These are phyloP conservation scores for Komagataella pseudopastoris DNA, from an alignment of 805 yeast species.

Conservation along the genomic window DNA sequence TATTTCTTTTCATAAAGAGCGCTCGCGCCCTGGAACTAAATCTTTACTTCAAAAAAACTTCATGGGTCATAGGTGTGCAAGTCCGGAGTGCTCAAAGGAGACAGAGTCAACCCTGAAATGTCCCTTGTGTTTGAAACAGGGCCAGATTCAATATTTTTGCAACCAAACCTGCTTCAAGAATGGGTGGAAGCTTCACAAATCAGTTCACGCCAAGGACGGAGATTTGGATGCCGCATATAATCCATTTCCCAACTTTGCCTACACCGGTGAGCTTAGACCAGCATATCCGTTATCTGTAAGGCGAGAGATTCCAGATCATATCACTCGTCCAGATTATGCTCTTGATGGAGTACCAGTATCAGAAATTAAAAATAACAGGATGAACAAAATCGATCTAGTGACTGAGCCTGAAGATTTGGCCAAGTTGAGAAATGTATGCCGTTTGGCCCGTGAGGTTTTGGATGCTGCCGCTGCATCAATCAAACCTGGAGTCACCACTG, in stretches of 20 bases:
- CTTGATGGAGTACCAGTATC: slow-evolving; percentile 61
- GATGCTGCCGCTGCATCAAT: slow-evolving; percentile 79
- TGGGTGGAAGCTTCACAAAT: slow-evolving; percentile 62
- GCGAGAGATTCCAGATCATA: slow-evolving; percentile 56
- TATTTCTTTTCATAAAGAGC: no score
- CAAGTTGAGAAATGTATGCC: slow-evolving; percentile 63
- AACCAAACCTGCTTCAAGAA: slow-evolving; percentile 72
- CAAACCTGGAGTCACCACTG: slow-evolving; percentile 86
- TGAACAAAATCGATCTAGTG: slow-evolving; percentile 50
- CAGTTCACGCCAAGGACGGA: slow-evolving; percentile 39
- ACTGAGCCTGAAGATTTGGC: slow-evolving; percentile 50
- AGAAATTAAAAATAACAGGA: slow-evolving; percentile 63
- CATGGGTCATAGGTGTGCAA: neutral
- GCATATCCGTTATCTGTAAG: slow-evolving; percentile 68
- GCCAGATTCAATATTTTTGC: slow-evolving; percentile 56
- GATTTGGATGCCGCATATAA: slow-evolving; percentile 53
- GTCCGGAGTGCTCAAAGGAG: slow-evolving; percentile 75
- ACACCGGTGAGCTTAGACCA: slow-evolving; percentile 66
- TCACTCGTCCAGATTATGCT: slow-evolving; percentile 77
- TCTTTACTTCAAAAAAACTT: neutral
- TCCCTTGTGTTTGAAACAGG: slow-evolving; percentile 79
- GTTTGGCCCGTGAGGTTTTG: slow-evolving; percentile 73
- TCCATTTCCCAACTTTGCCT: slow-evolving; percentile 75
- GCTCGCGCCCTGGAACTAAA: neutral
- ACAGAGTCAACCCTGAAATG: slow-evolving; percentile 73